A percentile compares a stretch with the other conserved stretches of the same genome.
These are phyloP conservation scores for Fraxinus americana DNA, from an alignment of 257 asterid species.

Conservation along the genomic window DNA sequence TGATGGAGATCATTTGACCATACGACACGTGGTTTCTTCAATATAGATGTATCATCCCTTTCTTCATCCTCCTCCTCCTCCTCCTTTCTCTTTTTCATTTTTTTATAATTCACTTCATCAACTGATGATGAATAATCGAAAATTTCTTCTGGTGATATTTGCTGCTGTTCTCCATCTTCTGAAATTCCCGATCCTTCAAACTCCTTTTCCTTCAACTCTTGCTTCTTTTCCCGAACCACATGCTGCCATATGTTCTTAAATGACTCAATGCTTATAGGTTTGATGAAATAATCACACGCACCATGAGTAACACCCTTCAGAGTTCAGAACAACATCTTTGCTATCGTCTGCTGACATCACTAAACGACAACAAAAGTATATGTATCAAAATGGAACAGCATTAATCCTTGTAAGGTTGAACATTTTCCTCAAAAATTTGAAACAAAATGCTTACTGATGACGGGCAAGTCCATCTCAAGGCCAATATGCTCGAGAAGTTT, in stretches of 20 bases:
- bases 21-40: slow-evolving; percentile 87
- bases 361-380: slow-evolving; percentile 27
- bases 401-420: background rate
- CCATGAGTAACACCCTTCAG: slow-evolving; percentile 98
- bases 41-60: slow-evolving; percentile 69
- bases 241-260: slow-evolving; percentile 98
- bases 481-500: slow-evolving; percentile 88
- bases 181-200: slow-evolving; percentile 63
- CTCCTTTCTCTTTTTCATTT: slow-evolving; percentile 70
- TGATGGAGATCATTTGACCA: slow-evolving; percentile 97
- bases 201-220: slow-evolving; percentile 72
- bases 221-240: slow-evolving; percentile 80
- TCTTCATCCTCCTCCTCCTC: slow-evolving; percentile 95
- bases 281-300: slow-evolving; percentile 92
- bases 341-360: slow-evolving; percentile 99
- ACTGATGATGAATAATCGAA: slow-evolving; percentile 72
- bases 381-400: slow-evolving; percentile 10
- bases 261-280: slow-evolving; percentile 92
- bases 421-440: background rate
- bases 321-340: slow-evolving; percentile 73
- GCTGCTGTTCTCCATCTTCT: slow-evolving; percentile 66
- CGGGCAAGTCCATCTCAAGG: slow-evolving; percentile 93
- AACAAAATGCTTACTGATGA: slow-evolving; percentile 68
- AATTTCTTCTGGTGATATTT: slow-evolving; percentile 52
- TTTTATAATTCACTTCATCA: slow-evolving; percentile 71